These are phyloP conservation scores for Diaporthe sp. DNA, from an alignment of 2,329 filamentous ascomycete genomes.

Conservation along the genomic window DNA sequence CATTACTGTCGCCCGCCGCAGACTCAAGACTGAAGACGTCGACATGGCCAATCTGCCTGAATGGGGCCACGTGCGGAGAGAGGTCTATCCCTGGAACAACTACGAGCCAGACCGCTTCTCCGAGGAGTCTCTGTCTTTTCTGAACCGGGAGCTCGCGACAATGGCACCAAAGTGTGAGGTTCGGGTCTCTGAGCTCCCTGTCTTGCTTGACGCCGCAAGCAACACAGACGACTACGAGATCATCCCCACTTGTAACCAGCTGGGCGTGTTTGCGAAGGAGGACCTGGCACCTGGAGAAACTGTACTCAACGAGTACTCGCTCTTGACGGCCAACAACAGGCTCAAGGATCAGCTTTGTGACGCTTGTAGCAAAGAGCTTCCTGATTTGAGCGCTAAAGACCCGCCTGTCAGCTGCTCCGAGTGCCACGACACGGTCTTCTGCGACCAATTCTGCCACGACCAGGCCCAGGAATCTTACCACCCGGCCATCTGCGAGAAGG, in stretches of 20 bases:
- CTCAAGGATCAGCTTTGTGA: slow-evolving; percentile 91
- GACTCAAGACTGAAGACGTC: slow-evolving; percentile 59
- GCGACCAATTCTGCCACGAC: slow-evolving; percentile 69
- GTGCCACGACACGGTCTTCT: slow-evolving; percentile 77
- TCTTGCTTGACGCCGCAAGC: slow-evolving; percentile 71
- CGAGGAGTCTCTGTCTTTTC: slow-evolving; percentile 73
- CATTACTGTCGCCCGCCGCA: slow-evolving; percentile 62
- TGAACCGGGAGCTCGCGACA: slow-evolving; percentile 77
- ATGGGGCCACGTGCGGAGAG: slow-evolving; percentile 75
- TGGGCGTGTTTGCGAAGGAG: slow-evolving; percentile 90
- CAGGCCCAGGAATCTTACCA: slow-evolving; percentile 72
- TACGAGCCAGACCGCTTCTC: slow-evolving; percentile 79
- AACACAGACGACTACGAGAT: slow-evolving; percentile 62
- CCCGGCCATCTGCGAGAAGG: slow-evolving; percentile 74
- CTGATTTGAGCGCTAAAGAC: slow-evolving; percentile 64
- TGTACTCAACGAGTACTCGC: slow-evolving; percentile 84
- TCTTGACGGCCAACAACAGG: slow-evolving; percentile 90
- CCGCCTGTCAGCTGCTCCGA: slow-evolving; percentile 68
- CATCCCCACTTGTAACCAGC: slow-evolving; percentile 76
- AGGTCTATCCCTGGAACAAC: slow-evolving; percentile 78
- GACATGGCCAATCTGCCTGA: slow-evolving; percentile 73
- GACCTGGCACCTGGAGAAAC: slow-evolving; percentile 82
- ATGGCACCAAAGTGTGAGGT: slow-evolving; percentile 88
- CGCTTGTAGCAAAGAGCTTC: slow-evolving; percentile 83
- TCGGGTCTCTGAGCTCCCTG: slow-evolving; percentile 79